Base-by-base conservation (phyloP, 2,329 filamentous ascomycete genomes). In the Nigrospora oryzae region DNA sequence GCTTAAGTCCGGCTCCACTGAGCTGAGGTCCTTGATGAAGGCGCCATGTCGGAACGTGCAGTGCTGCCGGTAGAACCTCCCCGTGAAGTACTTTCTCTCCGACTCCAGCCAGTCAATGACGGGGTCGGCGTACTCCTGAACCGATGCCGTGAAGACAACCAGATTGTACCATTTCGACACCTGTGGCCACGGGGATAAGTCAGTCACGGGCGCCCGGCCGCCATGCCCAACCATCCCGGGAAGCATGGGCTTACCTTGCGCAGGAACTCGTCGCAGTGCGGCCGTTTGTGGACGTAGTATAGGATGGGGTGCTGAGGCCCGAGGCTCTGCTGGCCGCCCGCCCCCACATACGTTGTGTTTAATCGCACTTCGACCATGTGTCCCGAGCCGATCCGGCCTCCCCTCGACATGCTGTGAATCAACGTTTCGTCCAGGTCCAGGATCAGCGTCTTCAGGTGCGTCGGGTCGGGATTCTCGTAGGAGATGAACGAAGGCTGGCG, bases 311-410 rank as follows among this genome's bases (percentile, higher is more conserved):
- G 90, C 59, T 95, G 91, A 36, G 89, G 88, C 8, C 86, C 88
- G 23, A 87, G 69, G 17, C 74, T 76, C 16, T 80, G 71, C 53
- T 82, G 77, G 23, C 84, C 82, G 31, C 79, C 81, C 40, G 79
- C 77, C 44, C 80, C 83, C 38, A 88, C 77, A 45, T 80, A 68
- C 49, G 81, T 82, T 46, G 83, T 83, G 61, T 86, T 87, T 49
- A 95, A 75, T 56, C 89, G 89, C 51, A 98, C 93, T 68, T 98
- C 93, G 43, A 98, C 90, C 93, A 98, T 98, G 67, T 98, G 93
- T 15, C 93, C 93, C 16, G 88, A 91, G 56, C 88, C 91, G 84
- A 95, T 95, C 47, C 91, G 81, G 43, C 91, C 90, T 30, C 93
- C 93, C 63, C 96, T 96, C 49, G 91, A 90, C 77, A 97, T 89